Percentiles rank a stretch among this genome's conserved stretches.
Evolutionary conservation across 169 alveolate species (phyloP).

Genomic region (Plasmodium falciparum): DNA sequence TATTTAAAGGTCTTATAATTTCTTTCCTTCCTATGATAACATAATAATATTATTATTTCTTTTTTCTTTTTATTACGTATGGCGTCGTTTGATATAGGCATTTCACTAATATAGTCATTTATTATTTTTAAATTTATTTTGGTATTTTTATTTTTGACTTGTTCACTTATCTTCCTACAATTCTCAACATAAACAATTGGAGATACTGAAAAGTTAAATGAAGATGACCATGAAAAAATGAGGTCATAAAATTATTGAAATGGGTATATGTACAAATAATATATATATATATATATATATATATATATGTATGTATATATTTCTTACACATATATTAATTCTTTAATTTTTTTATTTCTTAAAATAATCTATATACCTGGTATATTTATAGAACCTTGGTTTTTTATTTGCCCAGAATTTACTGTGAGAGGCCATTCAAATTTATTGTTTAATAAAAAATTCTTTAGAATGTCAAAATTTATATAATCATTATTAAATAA

Average conservation of each 20-base stretch:
- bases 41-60: not conserved
- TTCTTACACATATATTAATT: not conserved
- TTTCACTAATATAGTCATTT: slow-evolving; percentile 54
- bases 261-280: not conserved
- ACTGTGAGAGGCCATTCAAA: slow-evolving; percentile 77
- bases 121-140: slow-evolving; percentile 64
- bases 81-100: slow-evolving; percentile 66
- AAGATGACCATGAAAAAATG: not conserved
- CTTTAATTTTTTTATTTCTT: too few relatives aligned
- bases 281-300: not conserved
- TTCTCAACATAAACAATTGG: slow-evolving; percentile 72
- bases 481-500: slow-evolving; percentile 35
- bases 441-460: slow-evolving; percentile 25
- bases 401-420: slow-evolving; percentile 72
- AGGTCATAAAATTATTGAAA: not conserved
- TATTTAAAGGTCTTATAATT: too few relatives aligned
- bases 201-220: slow-evolving; percentile 18
- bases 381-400: slow-evolving; percentile 69
- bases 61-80: slow-evolving; percentile 37
- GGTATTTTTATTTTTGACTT: slow-evolving; percentile 41
- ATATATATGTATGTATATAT: slow-evolving; percentile 8
- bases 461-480: slow-evolving; percentile 32
- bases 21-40: not conserved
- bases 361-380: slow-evolving; percentile 24
- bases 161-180: slow-evolving; percentile 70